Conservation (phyloP, 1,139 yeast genomes). For the Meyerozyma athensensis region DNA sequence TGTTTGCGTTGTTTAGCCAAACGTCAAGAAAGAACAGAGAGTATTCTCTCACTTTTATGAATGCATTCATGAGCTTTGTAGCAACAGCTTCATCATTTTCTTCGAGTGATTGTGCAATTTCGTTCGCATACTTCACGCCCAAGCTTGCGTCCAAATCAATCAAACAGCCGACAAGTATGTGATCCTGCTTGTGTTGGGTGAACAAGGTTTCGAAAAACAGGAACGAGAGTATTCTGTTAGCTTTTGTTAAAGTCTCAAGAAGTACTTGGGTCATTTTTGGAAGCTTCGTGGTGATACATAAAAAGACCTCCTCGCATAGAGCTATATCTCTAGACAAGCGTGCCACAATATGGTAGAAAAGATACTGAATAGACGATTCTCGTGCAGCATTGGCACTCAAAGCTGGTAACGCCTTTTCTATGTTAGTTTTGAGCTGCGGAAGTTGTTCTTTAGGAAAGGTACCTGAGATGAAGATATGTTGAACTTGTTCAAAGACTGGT, state of each 20-base stretch:
- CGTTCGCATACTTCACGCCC: constrained; percentile 37
- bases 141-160: constrained; percentile 48
- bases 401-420: constrained; percentile 17
- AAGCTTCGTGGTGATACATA: constrained; percentile 27
- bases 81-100: constrained; percentile 22
- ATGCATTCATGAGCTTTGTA: constrained; percentile 40
- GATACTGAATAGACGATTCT: constrained; percentile 15
- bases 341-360: constrained; percentile 25
- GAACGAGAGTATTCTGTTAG: constrained; percentile 46
- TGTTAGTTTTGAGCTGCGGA: constrained; percentile 15
- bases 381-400: constrained; percentile 9
- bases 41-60: constrained; percentile 57
- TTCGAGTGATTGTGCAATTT: constrained; percentile 12
- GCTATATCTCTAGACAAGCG: constrained; percentile 24
- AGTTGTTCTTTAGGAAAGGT: constrained; percentile 17
- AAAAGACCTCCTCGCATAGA: constrained; percentile 42
- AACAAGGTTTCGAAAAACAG: constrained; percentile 38
- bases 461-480: constrained; percentile 8
- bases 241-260: constrained; percentile 28
- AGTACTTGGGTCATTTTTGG: constrained; percentile 34
- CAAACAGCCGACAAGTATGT: constrained; percentile 33
- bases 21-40: constrained; percentile 38
- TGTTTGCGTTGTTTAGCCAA: constrained; percentile 39
- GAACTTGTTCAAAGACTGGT: not conserved
- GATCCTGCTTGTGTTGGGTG: constrained; percentile 21